Base-by-base conservation (phyloP, 805 yeast genomes). In the Cyberlindnera subsufficiens region DNA sequence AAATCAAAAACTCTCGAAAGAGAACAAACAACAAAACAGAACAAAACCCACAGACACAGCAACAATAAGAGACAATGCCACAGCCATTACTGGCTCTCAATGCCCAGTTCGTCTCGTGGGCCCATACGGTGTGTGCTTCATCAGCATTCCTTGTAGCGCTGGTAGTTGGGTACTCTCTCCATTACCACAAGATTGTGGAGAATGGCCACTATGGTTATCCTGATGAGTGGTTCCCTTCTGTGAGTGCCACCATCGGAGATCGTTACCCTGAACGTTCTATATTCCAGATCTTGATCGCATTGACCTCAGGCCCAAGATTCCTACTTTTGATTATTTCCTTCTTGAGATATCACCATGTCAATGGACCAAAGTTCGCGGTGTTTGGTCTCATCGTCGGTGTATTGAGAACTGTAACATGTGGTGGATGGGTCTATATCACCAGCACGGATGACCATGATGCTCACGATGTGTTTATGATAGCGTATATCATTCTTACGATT, bases 201-300 rank as follows among this genome's bases (percentile, higher is more conserved):
- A 93, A 93, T 61, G 85, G 90, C 38, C 77, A 78, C 50, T 90
- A 71, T 59, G 95, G 96, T 1, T 93, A 88, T 59, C 99, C 99
- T 3, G 93, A 90, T 46, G 99, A 93, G 63, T 93, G 99, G 98
- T 91, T 93, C 60, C 99, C 99, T 2, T 83, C 95, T 56, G 99
- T 93, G 2, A 84, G 95, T 31, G 98, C 99, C 1, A 78, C 99
- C 2, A 93, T 93, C 59, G 99, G 99, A 36, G 99, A 93, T 61
- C 66, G 97, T 46, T 93, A 89, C 60, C 99, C 99, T 0, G 99
- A 93, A 65, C 71, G 99, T 51, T 86, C 96, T 2, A 65, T 93
- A 16, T 93, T 91, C 62, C 99, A 93, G 65, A 72, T 91, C 31
- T 65, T 91, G 49, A 93, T 93, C 51, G 99, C 98, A 1, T 64